Evolutionary conservation across 2,329 filamentous ascomycete species (phyloP), one percentile per base, ranked within the genome.

Genomic region (Alternaria metachromatica): DNA sequence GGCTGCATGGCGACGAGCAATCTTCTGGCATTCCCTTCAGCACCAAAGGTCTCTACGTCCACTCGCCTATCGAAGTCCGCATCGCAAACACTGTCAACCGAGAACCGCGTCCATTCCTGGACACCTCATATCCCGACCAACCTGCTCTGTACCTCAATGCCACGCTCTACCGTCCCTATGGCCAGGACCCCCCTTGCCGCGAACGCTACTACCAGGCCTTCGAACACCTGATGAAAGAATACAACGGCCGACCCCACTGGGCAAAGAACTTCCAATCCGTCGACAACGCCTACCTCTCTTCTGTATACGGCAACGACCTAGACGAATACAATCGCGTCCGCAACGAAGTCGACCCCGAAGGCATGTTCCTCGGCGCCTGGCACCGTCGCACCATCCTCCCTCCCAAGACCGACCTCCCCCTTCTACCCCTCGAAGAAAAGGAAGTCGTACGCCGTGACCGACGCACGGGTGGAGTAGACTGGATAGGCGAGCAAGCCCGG

Each of bases 301-400:
- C 80, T 2, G 88, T 92, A 78, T 96, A 96, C 76, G 90, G 90
- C 44, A 79, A 84, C n/a, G 83, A 90, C 51, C 83, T 96, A 62
- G 81, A 84, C 18, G 81, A 87, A 50, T 97, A 91, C 87, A 84
- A 91, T 44, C 82, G 84, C 26, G 85, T 96, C 7, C 86, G 94
- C 57, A 85, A 90, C 63, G 84, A 88, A 56, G 89, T 88, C 33
- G 93, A 97, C 75, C 90, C 91, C 0, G 88, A 94, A 64, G 93
- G 93, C 60, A 90, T 97, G 87, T 97, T 97, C 80, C 85, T 95
- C 13, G 95, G 95, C 3, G 90, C 94, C 53, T 99, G 95, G 95
- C 93, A 97, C 80, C 86, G 91, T 26, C 86, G 90, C 55, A 78
- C 75, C 2, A 68, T 82, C n/a, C 69, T 80, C 2, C 78, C 78